Percentiles rank a stretch among this genome's conserved stretches.
These are phyloP conservation scores for Cercospora sojina DNA, from an alignment of 2,329 filamentous ascomycete genomes.

Conservation along the genomic window DNA sequence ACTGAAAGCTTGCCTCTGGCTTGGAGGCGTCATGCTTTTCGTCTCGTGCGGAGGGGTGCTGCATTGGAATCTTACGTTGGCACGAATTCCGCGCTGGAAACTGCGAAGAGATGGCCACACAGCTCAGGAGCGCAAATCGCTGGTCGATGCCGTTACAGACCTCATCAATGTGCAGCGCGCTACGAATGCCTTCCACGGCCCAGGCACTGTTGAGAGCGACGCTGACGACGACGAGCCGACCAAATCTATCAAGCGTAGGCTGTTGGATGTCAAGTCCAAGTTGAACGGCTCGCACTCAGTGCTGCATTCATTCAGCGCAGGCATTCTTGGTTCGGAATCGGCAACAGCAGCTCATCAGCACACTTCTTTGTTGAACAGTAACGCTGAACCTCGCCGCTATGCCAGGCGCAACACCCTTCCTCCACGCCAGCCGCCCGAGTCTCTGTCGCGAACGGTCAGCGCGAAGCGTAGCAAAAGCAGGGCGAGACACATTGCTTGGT, in stretches of 20 bases:
- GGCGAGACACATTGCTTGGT: slow-evolving; percentile 66
- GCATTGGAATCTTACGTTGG: slow-evolving; percentile 78
- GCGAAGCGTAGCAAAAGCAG: slow-evolving; percentile 49
- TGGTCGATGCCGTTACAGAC: slow-evolving; percentile 44
- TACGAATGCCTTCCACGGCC: slow-evolving; percentile 29
- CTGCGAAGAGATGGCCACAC: slow-evolving; percentile 62
- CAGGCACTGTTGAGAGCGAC: slow-evolving; percentile 43
- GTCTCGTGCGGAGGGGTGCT: slow-evolving; percentile 72
- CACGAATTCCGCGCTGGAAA: slow-evolving; percentile 87
- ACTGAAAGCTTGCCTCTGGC: slow-evolving; percentile 47
- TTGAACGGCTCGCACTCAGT: slow-evolving; percentile 24
- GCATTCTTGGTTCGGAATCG: slow-evolving; percentile 25
- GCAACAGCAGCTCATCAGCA: slow-evolving; percentile 26
- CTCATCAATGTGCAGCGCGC: slow-evolving; percentile 38
- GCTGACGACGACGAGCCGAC: slow-evolving; percentile 47
- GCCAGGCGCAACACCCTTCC: slow-evolving; percentile 32
- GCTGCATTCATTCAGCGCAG: slow-evolving; percentile 20
- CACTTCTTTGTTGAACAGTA: slow-evolving; percentile 7
- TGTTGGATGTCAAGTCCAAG: slow-evolving; percentile 22
- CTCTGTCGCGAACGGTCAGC: slow-evolving; percentile 7
- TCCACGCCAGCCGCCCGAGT: slow-evolving; percentile 17
- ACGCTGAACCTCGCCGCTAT: slow-evolving; percentile 13
- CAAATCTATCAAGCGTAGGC: slow-evolving; percentile 26
- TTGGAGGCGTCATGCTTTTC: slow-evolving; percentile 72
- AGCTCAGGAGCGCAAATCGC: slow-evolving; percentile 45